Evolutionary conservation across 768 basidiomycete genomes (phyloP).

Genomic region (Naganishia vishniacii): DNA sequence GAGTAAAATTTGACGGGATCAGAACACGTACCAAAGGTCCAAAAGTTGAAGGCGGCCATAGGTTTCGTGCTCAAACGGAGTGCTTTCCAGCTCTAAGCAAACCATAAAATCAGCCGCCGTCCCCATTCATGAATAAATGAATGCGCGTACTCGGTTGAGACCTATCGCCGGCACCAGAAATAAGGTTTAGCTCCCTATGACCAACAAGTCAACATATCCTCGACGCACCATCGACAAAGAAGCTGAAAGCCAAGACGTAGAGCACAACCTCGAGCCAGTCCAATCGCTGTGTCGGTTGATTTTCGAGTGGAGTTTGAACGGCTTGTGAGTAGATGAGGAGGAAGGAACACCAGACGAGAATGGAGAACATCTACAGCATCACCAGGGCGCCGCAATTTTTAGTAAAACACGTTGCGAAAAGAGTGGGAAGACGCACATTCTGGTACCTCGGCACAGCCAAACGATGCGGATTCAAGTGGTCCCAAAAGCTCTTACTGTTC

Average conservation of each 20-base stretch:
- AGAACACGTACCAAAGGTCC: conserved; percentile 54
- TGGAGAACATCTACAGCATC: conserved; percentile 25
- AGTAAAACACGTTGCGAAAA: too few species aligned
- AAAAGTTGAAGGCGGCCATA: conserved; percentile 63
- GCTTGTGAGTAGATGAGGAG: conserved; percentile 76
- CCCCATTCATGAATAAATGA: too few species aligned
- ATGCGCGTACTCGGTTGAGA: conserved; percentile 15
- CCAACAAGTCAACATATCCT: too few species aligned
- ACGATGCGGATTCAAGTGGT: conserved; percentile 68
- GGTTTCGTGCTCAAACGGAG: conserved; percentile 62
- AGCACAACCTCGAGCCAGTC: conserved; percentile 76
- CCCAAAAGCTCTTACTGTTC: conserved; percentile 59
- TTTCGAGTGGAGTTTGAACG: conserved; percentile 72
- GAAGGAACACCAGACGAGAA: conserved; percentile 65
- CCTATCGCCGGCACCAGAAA: too few species aligned
- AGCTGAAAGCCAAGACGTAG: conserved; percentile 72
- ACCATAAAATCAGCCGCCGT: too few species aligned
- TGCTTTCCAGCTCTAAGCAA: conserved; percentile 15
- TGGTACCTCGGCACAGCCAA: conserved; percentile 85
- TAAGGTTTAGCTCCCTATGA: too few species aligned
- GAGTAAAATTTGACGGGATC: conserved; percentile 30
- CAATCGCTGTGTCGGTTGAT: conserved; percentile 54
- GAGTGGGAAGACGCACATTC: conserved; percentile 50
- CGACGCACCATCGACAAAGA: conserved; percentile 67
- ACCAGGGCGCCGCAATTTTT: too few species aligned